Evolutionary conservation across 2,329 filamentous ascomycete genomes (phyloP), one percentile per base, ranked within the genome.

Genomic region (Cryphonectria naterciae): DNA sequence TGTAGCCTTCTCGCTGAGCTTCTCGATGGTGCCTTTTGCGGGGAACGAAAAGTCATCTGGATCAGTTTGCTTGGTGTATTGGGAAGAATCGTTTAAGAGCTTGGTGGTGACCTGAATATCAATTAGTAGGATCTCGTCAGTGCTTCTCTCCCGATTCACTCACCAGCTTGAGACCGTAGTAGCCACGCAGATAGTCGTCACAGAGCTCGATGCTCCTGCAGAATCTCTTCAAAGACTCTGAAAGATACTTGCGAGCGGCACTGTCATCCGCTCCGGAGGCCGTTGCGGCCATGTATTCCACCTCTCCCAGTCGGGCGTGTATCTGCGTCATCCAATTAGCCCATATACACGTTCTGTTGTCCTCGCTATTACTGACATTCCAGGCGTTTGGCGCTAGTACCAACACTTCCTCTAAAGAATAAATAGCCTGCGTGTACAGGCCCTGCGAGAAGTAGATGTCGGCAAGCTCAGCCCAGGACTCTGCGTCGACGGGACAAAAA

Each of bases 131-230:
- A 52, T 75, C 67, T 28, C 15, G 32, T 28, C 17, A 52, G 13
- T 63, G 46, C 13, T 39, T 4, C 15, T 41, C 8, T 37, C 13
- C 37, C 28, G 39, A 52, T 41, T 28, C 17, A 77, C 87, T 77
- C 81, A 94, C 91, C 80, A 95, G 80, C 79, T 95, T 96, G 72
- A 99, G 83, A 8, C 96, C 96, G 80, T 97, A 98, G 80, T 94
- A 97, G 1, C 95, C 96, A 73, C 96, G 90, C 73, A 98, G 81
- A 79, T 98, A 98, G 78, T 94, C 91, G 76, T 98, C 93, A 78
- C 96, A 98, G 67, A 99, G 87, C 82, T 99, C 96, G 74, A 98
- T 89, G 77, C 94, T 96, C 76, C 96, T 89, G 79, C 92, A 93
- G 81, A 97, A 98, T 74, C 95, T 89, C 78, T 94, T 93, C 68